Conservation (phyloP, 1,284 basidiomycete species). For the Pseudozyma pruni region DNA sequence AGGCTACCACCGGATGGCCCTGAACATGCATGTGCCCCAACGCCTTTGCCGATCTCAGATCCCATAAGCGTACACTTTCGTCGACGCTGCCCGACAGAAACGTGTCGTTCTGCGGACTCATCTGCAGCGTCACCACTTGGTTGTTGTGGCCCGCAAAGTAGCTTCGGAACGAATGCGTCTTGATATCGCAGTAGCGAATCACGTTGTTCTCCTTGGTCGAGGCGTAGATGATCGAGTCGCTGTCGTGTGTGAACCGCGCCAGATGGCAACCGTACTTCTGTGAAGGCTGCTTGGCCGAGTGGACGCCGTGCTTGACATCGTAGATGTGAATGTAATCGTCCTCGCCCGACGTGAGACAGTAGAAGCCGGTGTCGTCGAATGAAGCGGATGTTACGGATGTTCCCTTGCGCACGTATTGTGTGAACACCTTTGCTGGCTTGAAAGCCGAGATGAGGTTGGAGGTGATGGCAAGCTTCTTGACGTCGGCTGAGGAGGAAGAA, state of each 20-base stretch:
- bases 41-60: conserved; percentile 82
- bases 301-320: conserved; percentile 85
- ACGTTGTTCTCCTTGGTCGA: conserved; percentile 94
- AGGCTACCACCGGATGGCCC: conserved; percentile 82
- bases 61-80: conserved; percentile 96
- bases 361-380: conserved; percentile 90
- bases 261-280: conserved; percentile 97
- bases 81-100: conserved; percentile 95
- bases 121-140: conserved; percentile 85
- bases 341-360: conserved; percentile 85
- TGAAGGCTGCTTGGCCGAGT: conserved; percentile 81
- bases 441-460: conserved; percentile 68
- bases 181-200: conserved; percentile 84
- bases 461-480: conserved; percentile 42
- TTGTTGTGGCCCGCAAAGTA: conserved; percentile 94
- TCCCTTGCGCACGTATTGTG: conserved; percentile 68
- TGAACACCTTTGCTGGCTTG: conserved; percentile 88
- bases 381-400: conserved; percentile 78
- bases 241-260: conserved; percentile 92
- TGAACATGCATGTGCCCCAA: conserved; percentile 73
- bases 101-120: conserved; percentile 91
- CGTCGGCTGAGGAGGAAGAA: conserved; percentile 15
- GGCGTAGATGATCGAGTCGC: conserved; percentile 84
- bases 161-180: conserved; percentile 93
- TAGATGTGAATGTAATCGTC: conserved; percentile 93